phyloP scores from a whole-genome alignment of 2,329 filamentous ascomycete species.

The Colletotrichum navitas region DNA sequence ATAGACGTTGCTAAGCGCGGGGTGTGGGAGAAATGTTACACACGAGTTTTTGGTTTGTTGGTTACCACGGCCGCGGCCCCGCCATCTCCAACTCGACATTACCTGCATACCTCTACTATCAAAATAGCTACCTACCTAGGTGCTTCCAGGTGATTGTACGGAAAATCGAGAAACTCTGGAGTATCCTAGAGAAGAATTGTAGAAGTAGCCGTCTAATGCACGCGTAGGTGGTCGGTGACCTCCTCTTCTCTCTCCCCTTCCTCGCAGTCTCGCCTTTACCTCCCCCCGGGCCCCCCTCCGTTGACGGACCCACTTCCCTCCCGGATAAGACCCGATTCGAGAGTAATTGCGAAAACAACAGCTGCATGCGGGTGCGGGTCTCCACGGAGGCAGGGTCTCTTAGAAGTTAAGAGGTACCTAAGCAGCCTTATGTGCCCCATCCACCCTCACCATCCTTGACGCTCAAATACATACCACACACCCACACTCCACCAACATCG shows the following conservation, averaged over 20 bases:
- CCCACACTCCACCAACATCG: neutral
- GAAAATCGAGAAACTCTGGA: no score
- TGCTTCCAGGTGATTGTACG: neutral
- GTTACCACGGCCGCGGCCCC: no score
- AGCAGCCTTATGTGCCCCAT: neutral
- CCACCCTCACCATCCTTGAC: neutral
- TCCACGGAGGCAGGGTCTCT: neutral
- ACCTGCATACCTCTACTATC: no score
- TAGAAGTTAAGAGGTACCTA: neutral
- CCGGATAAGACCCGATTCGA: slow-evolving; percentile 21
- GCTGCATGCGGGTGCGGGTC: neutral
- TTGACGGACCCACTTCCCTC: neutral
- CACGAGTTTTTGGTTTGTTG: neutral
- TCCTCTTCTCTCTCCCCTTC: neutral
- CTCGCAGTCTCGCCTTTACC: neutral
- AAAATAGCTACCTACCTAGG: no score
- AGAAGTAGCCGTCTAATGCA: no score
- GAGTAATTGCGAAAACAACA: neutral
- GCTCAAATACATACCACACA: neutral
- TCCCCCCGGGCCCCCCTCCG: slow-evolving; percentile 5
- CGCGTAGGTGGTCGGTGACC: no score
- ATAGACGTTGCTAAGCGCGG: neutral
- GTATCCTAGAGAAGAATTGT: neutral
- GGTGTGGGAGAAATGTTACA: neutral
- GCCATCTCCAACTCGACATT: no score